Percentiles rank a stretch among this genome's conserved stretches.
Evolutionary conservation across 2,329 filamentous ascomycete genomes (phyloP).

Genomic region (Verticillium isaacii): DNA sequence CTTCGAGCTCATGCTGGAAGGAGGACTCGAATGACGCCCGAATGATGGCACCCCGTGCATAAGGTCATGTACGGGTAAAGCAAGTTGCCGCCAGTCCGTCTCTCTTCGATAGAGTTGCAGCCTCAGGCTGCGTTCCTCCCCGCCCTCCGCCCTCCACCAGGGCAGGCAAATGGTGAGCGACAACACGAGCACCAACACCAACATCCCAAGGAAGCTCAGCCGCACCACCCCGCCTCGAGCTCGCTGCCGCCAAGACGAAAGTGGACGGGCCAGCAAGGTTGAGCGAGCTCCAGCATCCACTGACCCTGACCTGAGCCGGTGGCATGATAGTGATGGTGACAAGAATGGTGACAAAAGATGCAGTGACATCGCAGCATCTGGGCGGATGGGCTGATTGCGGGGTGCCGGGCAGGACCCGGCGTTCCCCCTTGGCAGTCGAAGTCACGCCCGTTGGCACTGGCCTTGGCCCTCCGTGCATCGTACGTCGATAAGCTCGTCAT

Average conservation of each 20-base stretch:
- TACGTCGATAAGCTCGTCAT: background rate
- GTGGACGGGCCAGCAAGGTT: background rate
- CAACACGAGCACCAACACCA: background rate
- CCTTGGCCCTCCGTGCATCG: background rate
- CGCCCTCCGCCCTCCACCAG: background rate
- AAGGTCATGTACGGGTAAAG: background rate
- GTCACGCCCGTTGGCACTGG: background rate
- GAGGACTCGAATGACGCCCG: background rate
- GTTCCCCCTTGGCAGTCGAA: background rate
- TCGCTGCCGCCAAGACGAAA: background rate
- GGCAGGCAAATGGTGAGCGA: background rate
- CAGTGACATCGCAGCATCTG: background rate
- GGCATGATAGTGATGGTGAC: background rate
- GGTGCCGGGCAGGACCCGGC: background rate
- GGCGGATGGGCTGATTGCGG: background rate
- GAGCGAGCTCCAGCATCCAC: background rate
- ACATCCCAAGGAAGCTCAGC: background rate
- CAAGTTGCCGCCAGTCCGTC: background rate
- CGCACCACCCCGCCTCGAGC: background rate
- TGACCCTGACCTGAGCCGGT: background rate
- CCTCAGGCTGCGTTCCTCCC: too few relatives aligned
- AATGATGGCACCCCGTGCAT: background rate
- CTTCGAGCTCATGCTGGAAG: background rate
- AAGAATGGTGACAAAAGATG: background rate
- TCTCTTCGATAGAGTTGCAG: too few relatives aligned